phyloP scores from a whole-genome alignment of 2,329 filamentous ascomycete genomes.

The Ilyonectria destructans region DNA sequence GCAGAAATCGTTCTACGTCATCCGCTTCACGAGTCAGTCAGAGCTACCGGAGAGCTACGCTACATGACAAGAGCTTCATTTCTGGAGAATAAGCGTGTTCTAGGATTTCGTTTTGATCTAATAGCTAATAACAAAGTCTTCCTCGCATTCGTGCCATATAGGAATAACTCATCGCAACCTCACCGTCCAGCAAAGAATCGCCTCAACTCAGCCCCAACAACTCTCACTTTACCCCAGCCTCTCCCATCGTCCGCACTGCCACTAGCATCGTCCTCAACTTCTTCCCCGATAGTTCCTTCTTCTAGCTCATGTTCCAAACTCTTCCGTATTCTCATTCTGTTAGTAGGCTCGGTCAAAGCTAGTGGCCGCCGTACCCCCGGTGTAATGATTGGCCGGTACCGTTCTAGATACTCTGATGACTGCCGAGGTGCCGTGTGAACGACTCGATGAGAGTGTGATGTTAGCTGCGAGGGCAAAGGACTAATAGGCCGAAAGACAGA shows the following conservation, averaged over 20 bases:
- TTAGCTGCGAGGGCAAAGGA: conserved; percentile 39
- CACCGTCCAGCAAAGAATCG: conserved; percentile 44
- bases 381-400: conserved; percentile 47
- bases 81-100: background rate
- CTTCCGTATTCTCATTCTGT: conserved; percentile 9
- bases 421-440: conserved; percentile 36
- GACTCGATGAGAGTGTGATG: conserved; percentile 35
- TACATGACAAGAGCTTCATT: background rate
- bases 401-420: conserved; percentile 56
- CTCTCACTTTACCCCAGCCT: conserved; percentile 36
- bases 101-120: background rate
- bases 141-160: background rate
- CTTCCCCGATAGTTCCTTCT: conserved; percentile 11
- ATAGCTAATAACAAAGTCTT: background rate
- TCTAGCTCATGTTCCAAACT: conserved; percentile 33
- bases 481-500: conserved; percentile 32
- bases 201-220: conserved; percentile 46
- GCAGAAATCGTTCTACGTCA: background rate
- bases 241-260: background rate
- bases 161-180: conserved; percentile 14
- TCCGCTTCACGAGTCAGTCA: background rate
- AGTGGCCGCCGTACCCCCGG: background rate
- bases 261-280: conserved; percentile 9
- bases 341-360: background rate
- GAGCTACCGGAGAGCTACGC: background rate